Evolutionary conservation across 805 yeast species (phyloP), one percentile per base, ranked within the genome.

Genomic region (Candida rishiriensis): DNA sequence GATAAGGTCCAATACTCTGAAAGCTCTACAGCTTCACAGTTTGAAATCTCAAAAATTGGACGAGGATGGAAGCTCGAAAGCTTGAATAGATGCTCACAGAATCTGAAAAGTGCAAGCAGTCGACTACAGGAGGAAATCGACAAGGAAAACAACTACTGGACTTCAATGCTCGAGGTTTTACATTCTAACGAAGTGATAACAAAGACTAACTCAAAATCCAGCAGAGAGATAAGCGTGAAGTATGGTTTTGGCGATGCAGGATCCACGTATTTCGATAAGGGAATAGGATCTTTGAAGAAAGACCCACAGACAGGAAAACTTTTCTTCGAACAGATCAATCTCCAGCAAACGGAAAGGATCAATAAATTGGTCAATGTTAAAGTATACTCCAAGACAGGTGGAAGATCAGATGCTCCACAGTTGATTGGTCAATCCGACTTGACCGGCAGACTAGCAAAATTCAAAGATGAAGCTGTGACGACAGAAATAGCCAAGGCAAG

Each of bases 221-320:
- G 79, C 10, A 68, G 67, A 44, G 68, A 72, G 2, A 73, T 90
- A 36, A 95, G 91, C 3, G 84, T 91, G 32, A 88, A 86, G 55
- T 93, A 85, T 58, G 98, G 98, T 0, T 91, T 78, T 66, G 90
- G 85, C 14, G 97, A 90, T 62, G 81, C 95, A 0, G 99, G 98
- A 0, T 86, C 96, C 1, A 76, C 71, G 16, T 88, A 79, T 55
- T 65, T 64, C 44, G 90, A 87, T 53, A 74, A 76, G 50, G 97
- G 97, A 2, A 65, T 83, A 36, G 97, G 95, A 0, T 62, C 85
- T 0, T 65, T 89, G 49, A 75, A 79, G 39, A 79, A 82, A 44
- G 65, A 75, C 29, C 49, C 55, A 1, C 55, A 57, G 46, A 65
- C 68, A 17, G 77, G 86, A 13, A 70, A 68, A 30, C 61, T 76